Evolutionary conservation across 2,329 filamentous ascomycete genomes (phyloP).

Genomic region (Nemania serpens): DNA sequence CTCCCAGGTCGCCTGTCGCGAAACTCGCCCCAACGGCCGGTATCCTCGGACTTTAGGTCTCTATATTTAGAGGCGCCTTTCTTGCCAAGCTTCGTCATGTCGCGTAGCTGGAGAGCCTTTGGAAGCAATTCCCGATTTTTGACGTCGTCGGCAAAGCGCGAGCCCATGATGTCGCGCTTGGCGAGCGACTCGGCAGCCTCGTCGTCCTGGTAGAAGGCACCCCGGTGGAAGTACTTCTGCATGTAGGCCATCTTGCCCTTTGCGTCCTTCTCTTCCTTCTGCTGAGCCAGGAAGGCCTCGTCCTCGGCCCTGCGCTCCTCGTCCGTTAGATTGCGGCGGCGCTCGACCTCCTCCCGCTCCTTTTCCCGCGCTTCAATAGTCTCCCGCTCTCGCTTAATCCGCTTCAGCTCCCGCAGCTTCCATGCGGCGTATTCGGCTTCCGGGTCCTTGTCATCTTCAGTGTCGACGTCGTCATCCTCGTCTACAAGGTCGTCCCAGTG

Average conservation of each 20-base stretch:
- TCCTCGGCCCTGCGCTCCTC: slow-evolving; percentile 89
- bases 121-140: slow-evolving; percentile 81
- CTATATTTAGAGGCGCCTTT: slow-evolving; percentile 90
- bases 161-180: slow-evolving; percentile 83
- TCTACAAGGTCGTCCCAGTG: slow-evolving; percentile 82
- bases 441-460: slow-evolving; percentile 83
- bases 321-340: slow-evolving; percentile 81
- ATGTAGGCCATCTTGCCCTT: slow-evolving; percentile 86
- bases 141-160: slow-evolving; percentile 80
- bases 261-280: slow-evolving; percentile 77
- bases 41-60: slow-evolving; percentile 88
- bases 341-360: slow-evolving; percentile 87
- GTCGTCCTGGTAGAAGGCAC: slow-evolving; percentile 91
- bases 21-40: slow-evolving; percentile 78
- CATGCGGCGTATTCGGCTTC: slow-evolving; percentile 90
- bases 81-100: slow-evolving; percentile 91
- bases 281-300: slow-evolving; percentile 72
- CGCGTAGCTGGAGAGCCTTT: slow-evolving; percentile 88
- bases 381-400: slow-evolving; percentile 84
- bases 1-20: slow-evolving; percentile 53
- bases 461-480: slow-evolving; percentile 78
- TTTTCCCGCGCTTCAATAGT: slow-evolving; percentile 82
- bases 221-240: slow-evolving; percentile 97
- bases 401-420: slow-evolving; percentile 89
- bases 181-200: slow-evolving; percentile 75